Evolutionary conservation across 768 basidiomycete genomes (phyloP).

Genomic region (Boletus fagicola): DNA sequence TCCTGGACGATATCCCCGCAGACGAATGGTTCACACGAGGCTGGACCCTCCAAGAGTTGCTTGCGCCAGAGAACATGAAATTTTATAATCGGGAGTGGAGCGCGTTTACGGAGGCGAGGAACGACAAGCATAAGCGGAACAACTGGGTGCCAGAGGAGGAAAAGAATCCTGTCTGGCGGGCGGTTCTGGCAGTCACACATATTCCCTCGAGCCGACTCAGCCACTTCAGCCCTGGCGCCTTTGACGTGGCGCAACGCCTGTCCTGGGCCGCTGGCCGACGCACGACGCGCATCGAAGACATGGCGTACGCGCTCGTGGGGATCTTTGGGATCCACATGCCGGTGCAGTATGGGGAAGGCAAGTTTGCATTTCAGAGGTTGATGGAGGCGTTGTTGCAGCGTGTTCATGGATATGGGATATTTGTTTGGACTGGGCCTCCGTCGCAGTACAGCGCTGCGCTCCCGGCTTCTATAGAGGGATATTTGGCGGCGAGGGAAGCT

Average conservation of each 20-base stretch:
- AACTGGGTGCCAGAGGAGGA: background rate
- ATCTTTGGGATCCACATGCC: conserved; percentile 23
- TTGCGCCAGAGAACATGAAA: conserved; percentile 18
- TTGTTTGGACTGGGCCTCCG: conserved; percentile 9
- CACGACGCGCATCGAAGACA: conserved; percentile 26
- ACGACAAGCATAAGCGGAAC: conserved; percentile 6
- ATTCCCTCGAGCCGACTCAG: background rate
- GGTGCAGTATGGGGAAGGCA: conserved; percentile 25
- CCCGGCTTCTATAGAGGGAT: conserved; percentile 7
- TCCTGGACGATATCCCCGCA: conserved; percentile 8
- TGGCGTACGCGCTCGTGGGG: conserved; percentile 25
- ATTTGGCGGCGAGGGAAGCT: conserved; percentile 7
- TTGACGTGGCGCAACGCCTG: conserved; percentile 3
- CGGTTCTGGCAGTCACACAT: background rate
- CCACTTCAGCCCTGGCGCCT: conserved; percentile 2
- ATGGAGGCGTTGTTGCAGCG: conserved; percentile 7
- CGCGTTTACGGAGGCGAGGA: conserved; percentile 2
- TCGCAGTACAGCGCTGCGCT: conserved; percentile 7
- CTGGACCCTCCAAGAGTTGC: conserved; percentile 19
- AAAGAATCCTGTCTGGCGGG: conserved; percentile 1
- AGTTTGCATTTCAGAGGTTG: conserved; percentile 23
- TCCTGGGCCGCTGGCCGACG: conserved; percentile 22
- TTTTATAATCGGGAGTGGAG: conserved; percentile 16
- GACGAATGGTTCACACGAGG: conserved; percentile 22
- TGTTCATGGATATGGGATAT: background rate